Evolutionary conservation across 768 basidiomycete genomes (phyloP).

Genomic region (Heimioporus sp.): DNA sequence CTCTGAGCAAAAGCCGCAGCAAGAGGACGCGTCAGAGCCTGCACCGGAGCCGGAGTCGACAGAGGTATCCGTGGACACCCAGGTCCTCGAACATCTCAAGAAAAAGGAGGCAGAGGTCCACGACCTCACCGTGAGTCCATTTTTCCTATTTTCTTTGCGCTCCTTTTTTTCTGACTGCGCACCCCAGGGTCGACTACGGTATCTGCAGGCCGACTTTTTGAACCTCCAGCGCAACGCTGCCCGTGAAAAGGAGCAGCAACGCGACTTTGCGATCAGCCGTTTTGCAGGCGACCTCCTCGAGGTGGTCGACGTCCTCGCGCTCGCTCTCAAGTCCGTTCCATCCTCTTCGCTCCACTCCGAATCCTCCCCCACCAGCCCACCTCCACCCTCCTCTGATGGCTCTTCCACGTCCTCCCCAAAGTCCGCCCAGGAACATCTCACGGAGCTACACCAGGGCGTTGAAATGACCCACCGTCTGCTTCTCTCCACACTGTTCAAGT

Average conservation of each 20-base stretch:
- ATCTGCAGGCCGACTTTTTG: slow-evolving; percentile 92
- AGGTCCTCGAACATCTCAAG: slow-evolving; percentile 58
- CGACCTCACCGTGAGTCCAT: slow-evolving; percentile 72
- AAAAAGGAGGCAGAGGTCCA: slow-evolving; percentile 77
- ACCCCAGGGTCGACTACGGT: slow-evolving; percentile 77
- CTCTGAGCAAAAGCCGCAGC: slow-evolving; percentile 51
- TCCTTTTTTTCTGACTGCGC: slow-evolving; percentile 5
- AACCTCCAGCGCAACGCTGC: slow-evolving; percentile 92
- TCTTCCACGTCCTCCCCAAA: slow-evolving; percentile 42
- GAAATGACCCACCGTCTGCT: slow-evolving; percentile 89
- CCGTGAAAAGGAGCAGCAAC: slow-evolving; percentile 88
- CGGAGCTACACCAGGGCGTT: slow-evolving; percentile 82
- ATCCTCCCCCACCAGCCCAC: slow-evolving; percentile 7
- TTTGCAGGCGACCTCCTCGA: slow-evolving; percentile 91
- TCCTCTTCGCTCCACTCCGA: slow-evolving; percentile 38
- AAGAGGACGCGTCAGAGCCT: slow-evolving; percentile 12
- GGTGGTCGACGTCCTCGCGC: slow-evolving; percentile 83
- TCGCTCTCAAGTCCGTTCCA: slow-evolving; percentile 83
- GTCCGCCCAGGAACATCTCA: slow-evolving; percentile 54
- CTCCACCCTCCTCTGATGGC: slow-evolving; percentile 27
- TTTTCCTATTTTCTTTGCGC: not conserved
- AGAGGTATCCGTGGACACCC: slow-evolving; percentile 34
- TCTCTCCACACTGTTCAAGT: slow-evolving; percentile 86
- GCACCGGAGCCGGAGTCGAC: slow-evolving; percentile 17
- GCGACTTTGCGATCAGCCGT: slow-evolving; percentile 88